phyloP scores from a whole-genome alignment of 495 filamentous ascomycete genomes.

The Pyrenula massariospora region DNA sequence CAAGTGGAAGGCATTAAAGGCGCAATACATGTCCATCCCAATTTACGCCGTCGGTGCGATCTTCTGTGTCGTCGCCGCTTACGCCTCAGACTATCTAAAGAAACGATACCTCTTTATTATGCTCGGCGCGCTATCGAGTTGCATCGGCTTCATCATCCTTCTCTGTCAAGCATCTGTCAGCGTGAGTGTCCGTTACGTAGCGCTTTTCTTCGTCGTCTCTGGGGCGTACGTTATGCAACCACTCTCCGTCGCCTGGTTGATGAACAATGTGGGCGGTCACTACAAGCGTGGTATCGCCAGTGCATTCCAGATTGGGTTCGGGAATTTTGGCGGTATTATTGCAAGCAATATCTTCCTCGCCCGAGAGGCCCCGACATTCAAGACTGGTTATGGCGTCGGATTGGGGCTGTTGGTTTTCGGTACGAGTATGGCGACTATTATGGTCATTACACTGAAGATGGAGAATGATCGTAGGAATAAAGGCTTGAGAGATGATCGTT shows the following conservation, averaged over 20 bases:
- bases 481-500: constrained; percentile 31
- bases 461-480: constrained; percentile 38
- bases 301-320: constrained; percentile 41
- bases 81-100: constrained; percentile 24
- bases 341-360: constrained; percentile 33
- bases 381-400: constrained; percentile 28
- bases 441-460: constrained; percentile 25
- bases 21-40: constrained; percentile 29
- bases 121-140: constrained; percentile 32
- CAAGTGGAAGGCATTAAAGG: constrained; percentile 22
- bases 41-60: constrained; percentile 27
- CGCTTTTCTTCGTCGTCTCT: constrained; percentile 40
- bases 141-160: constrained; percentile 36
- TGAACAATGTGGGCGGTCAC: constrained; percentile 46
- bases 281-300: constrained; percentile 49
- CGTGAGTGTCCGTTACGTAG: constrained; percentile 35
- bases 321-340: constrained; percentile 45
- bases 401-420: constrained; percentile 31
- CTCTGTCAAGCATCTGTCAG: constrained; percentile 27
- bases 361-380: constrained; percentile 28
- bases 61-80: constrained; percentile 23
- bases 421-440: constrained; percentile 17
- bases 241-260: constrained; percentile 44
- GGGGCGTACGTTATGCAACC: constrained; percentile 39
- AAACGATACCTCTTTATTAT: constrained; percentile 34